phyloP scores from a whole-genome alignment of 2,329 filamentous ascomycete genomes.

The Chrysoporthe deuterocubensis region DNA sequence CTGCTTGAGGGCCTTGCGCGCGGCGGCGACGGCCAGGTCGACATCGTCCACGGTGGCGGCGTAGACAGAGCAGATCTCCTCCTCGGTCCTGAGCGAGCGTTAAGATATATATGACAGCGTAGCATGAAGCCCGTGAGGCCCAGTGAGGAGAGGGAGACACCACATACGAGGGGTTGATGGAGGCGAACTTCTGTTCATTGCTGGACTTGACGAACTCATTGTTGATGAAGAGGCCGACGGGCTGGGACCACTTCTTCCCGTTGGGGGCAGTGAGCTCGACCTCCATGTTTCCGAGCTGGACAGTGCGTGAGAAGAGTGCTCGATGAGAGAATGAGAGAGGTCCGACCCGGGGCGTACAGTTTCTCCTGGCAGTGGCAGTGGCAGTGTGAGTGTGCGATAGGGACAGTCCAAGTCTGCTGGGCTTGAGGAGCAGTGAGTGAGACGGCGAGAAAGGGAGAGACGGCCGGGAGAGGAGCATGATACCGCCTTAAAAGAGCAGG shows the following conservation, averaged over 20 bases:
- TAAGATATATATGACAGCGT: neutral
- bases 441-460: slow-evolving; percentile 1
- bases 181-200: slow-evolving; percentile 65
- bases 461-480: neutral
- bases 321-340: slow-evolving; percentile 1
- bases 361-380: neutral
- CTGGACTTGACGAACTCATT: slow-evolving; percentile 76
- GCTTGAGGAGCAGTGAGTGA: neutral
- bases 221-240: slow-evolving; percentile 81
- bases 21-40: slow-evolving; percentile 70
- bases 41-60: slow-evolving; percentile 70
- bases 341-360: neutral
- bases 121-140: neutral
- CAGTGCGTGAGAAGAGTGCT: slow-evolving; percentile 12
- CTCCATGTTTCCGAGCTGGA: slow-evolving; percentile 35
- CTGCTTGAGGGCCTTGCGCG: slow-evolving; percentile 68
- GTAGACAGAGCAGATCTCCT: slow-evolving; percentile 71
- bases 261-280: slow-evolving; percentile 76
- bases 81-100: slow-evolving; percentile 51
- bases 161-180: slow-evolving; percentile 71
- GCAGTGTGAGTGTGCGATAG: neutral
- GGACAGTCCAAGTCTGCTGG: neutral
- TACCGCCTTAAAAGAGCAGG: neutral
- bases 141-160: slow-evolving; percentile 30
- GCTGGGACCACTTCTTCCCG: slow-evolving; percentile 72